These are phyloP conservation scores for Pyricularia grisea DNA, from an alignment of 2,329 filamentous ascomycete genomes.

Conservation along the genomic window DNA sequence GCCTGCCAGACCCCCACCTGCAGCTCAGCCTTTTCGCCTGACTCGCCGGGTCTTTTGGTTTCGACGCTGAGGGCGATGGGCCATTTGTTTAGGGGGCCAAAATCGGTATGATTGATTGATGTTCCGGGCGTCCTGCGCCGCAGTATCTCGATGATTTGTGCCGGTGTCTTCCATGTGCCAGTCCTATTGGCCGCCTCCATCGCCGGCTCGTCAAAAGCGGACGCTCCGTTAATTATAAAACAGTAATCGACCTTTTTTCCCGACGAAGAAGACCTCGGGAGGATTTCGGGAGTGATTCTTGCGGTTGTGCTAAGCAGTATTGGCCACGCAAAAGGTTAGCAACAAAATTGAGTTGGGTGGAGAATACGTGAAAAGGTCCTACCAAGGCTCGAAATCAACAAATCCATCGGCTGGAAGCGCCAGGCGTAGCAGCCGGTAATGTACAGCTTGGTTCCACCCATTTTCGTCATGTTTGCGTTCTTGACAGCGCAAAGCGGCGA, in stretches of 20 bases:
- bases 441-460: neutral
- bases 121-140: neutral
- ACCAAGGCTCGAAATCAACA: neutral
- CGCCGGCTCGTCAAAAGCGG: neutral
- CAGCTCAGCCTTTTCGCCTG: neutral
- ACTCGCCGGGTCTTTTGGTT: conserved; percentile 2
- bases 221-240: neutral
- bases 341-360: neutral
- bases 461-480: neutral
- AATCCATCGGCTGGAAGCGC: neutral
- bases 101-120: conserved; percentile 4
- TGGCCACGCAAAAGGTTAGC: neutral
- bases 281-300: neutral
- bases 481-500: neutral
- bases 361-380: neutral
- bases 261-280: neutral
- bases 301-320: neutral
- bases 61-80: conserved; percentile 7
- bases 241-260: conserved; percentile 2
- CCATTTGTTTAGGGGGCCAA: neutral
- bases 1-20: conserved; percentile 5
- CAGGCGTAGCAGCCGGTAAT: neutral
- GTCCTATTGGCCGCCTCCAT: neutral
- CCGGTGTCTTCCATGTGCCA: neutral
- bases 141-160: neutral